Evolutionary conservation across 2,329 filamentous ascomycete genomes (phyloP).

Genomic region (Colletotrichum shisoi): DNA sequence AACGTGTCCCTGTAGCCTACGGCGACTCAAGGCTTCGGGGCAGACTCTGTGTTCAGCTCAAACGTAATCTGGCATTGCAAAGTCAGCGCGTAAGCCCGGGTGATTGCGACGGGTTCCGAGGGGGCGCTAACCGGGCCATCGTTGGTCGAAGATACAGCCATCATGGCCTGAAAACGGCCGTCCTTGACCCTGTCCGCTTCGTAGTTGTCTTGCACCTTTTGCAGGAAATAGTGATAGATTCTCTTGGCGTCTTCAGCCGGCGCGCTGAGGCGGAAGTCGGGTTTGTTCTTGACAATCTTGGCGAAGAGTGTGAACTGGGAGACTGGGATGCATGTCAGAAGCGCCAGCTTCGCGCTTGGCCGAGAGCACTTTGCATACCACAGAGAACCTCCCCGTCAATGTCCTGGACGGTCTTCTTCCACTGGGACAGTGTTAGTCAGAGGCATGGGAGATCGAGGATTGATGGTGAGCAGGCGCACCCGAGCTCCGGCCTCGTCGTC

Average conservation of each 20-base stretch:
- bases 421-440: slow-evolving; percentile 59
- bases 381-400: slow-evolving; percentile 93
- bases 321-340: slow-evolving; percentile 61
- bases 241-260: slow-evolving; percentile 78
- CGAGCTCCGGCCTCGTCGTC: slow-evolving; percentile 77
- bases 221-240: slow-evolving; percentile 85
- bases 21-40: background rate
- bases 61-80: slow-evolving; percentile 39
- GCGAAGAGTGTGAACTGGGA: slow-evolving; percentile 96
- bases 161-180: slow-evolving; percentile 98
- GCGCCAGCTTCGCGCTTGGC: background rate
- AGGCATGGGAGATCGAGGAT: slow-evolving; percentile 11
- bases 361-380: slow-evolving; percentile 64
- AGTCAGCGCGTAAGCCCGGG: slow-evolving; percentile 4
- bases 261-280: slow-evolving; percentile 90
- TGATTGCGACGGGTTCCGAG: background rate
- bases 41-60: slow-evolving; percentile 27
- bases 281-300: slow-evolving; percentile 93
- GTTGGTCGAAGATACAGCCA: slow-evolving; percentile 93
- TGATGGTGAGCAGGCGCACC: slow-evolving; percentile 54
- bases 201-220: slow-evolving; percentile 77
- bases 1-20: background rate
- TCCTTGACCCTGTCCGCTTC: slow-evolving; percentile 80
- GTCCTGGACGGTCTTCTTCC: slow-evolving; percentile 89
- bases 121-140: slow-evolving; percentile 69